Percentiles rank a stretch among this genome's conserved stretches.
Evolutionary conservation across 179 eudicot species (phyloP).

Genomic region (Nepenthes alata): DNA sequence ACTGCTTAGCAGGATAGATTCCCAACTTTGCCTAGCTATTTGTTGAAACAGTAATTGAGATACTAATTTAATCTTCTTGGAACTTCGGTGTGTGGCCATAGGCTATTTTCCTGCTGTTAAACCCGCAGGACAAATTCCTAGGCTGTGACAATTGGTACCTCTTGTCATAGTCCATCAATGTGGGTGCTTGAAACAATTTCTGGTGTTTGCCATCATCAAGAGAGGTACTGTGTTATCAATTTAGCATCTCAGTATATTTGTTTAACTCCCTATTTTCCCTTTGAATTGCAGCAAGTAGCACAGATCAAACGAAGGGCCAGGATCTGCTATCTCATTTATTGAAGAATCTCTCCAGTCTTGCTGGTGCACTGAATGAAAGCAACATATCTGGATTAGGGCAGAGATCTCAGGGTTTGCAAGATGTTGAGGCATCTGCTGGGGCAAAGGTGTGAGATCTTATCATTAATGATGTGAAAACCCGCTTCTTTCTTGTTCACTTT

Average conservation of each 20-base stretch:
- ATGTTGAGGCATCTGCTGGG: constrained; percentile 30
- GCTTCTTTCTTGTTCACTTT: constrained; percentile 3
- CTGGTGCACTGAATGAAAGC: constrained; percentile 32
- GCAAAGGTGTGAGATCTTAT: constrained; percentile 36
- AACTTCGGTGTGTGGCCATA: too few species aligned
- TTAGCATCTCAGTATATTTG: neutral
- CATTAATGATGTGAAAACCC: neutral
- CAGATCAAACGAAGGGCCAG: constrained; percentile 54
- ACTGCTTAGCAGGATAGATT: too few species aligned
- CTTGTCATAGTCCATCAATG: too few species aligned
- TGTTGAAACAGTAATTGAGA: too few species aligned
- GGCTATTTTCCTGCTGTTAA: too few species aligned
- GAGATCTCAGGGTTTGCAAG: constrained; percentile 40
- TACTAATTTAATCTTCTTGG: too few species aligned
- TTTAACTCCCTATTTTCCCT: neutral
- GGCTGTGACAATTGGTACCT: too few species aligned
- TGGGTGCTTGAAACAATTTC: too few species aligned
- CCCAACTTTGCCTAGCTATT: too few species aligned
- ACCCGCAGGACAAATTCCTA: too few species aligned
- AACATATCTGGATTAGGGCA: constrained; percentile 28
- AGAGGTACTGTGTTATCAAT: too few species aligned
- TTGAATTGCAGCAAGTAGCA: constrained; percentile 51
- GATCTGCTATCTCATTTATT: constrained; percentile 74
- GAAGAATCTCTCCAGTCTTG: constrained; percentile 47
- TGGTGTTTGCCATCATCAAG: too few species aligned